Conservation (phyloP, 345 rosid species). For the Lepidium africanum region DNA sequence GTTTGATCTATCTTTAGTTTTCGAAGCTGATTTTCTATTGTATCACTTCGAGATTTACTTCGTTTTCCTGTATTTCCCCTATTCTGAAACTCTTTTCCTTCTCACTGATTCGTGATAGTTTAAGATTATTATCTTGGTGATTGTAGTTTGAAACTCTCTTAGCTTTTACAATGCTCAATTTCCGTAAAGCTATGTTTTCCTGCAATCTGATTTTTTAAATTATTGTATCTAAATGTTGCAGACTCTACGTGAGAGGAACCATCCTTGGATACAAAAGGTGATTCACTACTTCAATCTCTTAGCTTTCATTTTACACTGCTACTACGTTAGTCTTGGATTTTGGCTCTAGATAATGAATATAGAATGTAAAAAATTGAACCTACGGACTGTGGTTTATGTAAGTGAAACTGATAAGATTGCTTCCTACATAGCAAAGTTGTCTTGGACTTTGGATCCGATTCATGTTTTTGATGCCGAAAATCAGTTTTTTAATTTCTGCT, state of each 20-base stretch:
- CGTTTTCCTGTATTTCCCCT: not conserved
- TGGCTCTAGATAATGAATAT: not conserved
- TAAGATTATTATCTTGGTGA: slow-evolving; percentile 23
- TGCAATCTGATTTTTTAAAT: not conserved
- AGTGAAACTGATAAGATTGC: not conserved
- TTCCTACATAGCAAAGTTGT: not conserved
- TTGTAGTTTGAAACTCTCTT: not conserved
- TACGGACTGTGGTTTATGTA: not conserved
- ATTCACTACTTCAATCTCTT: not conserved
- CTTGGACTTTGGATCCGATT: not conserved
- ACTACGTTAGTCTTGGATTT: not conserved
- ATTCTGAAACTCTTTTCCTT: not conserved
- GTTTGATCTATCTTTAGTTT: not conserved
- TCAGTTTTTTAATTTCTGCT: not conserved
- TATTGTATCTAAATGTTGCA: slow-evolving; percentile 7
- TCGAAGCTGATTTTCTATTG: not conserved
- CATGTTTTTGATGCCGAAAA: not conserved
- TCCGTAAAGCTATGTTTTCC: not conserved
- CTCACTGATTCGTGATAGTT: not conserved
- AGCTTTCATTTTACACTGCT: not conserved
- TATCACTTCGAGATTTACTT: not conserved
- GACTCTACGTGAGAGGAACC: slow-evolving; percentile 36
- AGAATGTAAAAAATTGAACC: not conserved
- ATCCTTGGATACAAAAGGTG: slow-evolving; percentile 36
- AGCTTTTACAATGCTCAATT: not conserved